Evolutionary conservation across 371 early-diverging fungal genomes (phyloP), one percentile per base, ranked within the genome.

Genomic region (Mortierella sp.): DNA sequence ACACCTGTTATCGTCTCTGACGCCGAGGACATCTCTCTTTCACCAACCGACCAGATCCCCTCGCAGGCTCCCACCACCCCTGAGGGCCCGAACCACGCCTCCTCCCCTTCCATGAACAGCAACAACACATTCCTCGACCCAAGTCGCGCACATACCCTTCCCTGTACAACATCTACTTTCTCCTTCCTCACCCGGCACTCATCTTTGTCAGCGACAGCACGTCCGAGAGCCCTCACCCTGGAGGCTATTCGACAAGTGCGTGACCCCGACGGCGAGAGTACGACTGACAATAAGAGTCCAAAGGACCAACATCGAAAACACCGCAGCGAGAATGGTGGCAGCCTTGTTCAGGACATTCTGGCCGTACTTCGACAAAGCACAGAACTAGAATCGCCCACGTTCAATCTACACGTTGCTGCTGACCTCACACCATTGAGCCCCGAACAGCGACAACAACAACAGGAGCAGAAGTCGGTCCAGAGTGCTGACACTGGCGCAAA

Each of bases 361-460:
- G 61, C 43, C 14, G 83, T 46, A n/a, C 76, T 83, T 34, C 83
- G 83, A 59, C 77, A 83, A 53, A 71, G 57, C 48, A 74, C 71
- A 48, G 83, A 74, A 37, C 67, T 83, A n/a, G 83, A 80, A 44
- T 74, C 74, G 19, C 77, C 77, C 70, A 43, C 34, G 34, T 40
- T 59, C 73, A 40, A 44, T 31, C 53, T 31, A 19, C 50, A 71
- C 16, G 43, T 6, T 40, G 50, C 31, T 6, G 53, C 34, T 14
- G 54, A n/a, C 48, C 48, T 43, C 43, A 50, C 73, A 21, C 34
- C 37, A 10, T 37, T 67, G 67, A 67, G 67, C 67, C 67, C 67
- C 37, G 24, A 24, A 67, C 67, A 64, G 21, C 19, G 21, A 34
- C 24, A 21, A 8, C 54, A 53, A 37, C 64, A 64, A 64, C 16